A percentile compares a stretch with the other conserved stretches of the same genome.
These are phyloP conservation scores for Ceratocystiopsis sp. DNA, from an alignment of 2,329 filamentous ascomycete genomes.

Conservation along the genomic window DNA sequence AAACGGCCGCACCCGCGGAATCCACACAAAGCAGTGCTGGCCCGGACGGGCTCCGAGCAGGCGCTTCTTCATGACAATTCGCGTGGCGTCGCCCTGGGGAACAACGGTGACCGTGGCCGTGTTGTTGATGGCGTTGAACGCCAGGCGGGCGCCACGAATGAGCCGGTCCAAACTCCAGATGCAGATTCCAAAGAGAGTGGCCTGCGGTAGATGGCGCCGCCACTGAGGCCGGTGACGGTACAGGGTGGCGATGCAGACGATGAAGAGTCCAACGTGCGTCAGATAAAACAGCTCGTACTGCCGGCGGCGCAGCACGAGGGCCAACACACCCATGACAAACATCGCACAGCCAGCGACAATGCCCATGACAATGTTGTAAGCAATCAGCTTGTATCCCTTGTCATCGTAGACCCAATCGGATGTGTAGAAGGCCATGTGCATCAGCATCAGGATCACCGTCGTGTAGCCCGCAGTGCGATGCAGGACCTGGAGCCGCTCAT, in stretches of 20 bases:
- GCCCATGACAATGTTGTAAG: constrained; percentile 17
- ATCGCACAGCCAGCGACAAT: constrained; percentile 21
- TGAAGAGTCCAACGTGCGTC: constrained; percentile 24
- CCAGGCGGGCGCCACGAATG: constrained; percentile 19
- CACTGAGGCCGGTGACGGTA: constrained; percentile 27
- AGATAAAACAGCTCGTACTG: constrained; percentile 31
- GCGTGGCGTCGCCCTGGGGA: constrained; percentile 22
- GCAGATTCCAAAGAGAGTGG: constrained; percentile 20
- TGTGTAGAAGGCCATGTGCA: constrained; percentile 21
- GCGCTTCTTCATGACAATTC: constrained; percentile 28
- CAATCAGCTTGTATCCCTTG: constrained; percentile 12
- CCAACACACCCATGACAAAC: constrained; percentile 17
- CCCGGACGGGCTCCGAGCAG: constrained; percentile 25
- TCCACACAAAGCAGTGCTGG: constrained; percentile 42
- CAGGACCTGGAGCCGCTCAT: constrained; percentile 28
- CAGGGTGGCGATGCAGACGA: constrained; percentile 22
- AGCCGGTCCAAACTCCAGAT: constrained; percentile 29
- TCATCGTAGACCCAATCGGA: constrained; percentile 13
- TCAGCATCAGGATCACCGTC: constrained; percentile 17
- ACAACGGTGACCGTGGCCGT: constrained; percentile 24
- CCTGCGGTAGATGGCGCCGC: constrained; percentile 18
- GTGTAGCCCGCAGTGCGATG: constrained; percentile 29
- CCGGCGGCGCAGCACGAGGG: constrained; percentile 15
- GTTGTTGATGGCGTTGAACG: constrained; percentile 22
- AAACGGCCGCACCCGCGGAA: constrained; percentile 31